Evolutionary conservation across 208 protist genomes (phyloP).

Genomic region (Lotmaria passim): DNA sequence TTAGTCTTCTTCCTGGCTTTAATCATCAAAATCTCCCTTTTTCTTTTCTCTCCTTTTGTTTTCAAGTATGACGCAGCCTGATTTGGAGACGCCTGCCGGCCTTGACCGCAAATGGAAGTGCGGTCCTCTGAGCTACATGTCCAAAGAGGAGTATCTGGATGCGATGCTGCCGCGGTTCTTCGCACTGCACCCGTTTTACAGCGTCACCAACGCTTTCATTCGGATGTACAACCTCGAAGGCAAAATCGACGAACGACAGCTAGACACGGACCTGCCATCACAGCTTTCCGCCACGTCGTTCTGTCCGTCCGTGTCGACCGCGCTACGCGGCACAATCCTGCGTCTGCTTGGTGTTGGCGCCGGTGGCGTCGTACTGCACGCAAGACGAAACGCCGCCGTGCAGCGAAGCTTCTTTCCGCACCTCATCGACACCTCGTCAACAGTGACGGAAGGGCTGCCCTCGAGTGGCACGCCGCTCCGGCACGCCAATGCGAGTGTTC

Average conservation of each 20-base stretch:
- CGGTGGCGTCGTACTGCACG: conserved; percentile 44
- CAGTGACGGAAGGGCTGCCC: conserved; percentile 5
- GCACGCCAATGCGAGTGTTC: background rate
- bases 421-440: conserved; percentile 11
- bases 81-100: conserved; percentile 9
- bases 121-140: background rate
- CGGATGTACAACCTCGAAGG: background rate
- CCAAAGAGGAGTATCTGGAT: conserved; percentile 15
- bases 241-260: background rate
- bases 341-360: conserved; percentile 55
- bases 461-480: conserved; percentile 5
- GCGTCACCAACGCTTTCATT: conserved; percentile 1
- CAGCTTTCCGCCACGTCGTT: background rate
- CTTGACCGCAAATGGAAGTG: conserved; percentile 4
- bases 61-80: conserved; percentile 35
- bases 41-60: conserved; percentile 8
- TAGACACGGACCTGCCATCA: background rate
- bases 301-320: background rate
- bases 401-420: conserved; percentile 12
- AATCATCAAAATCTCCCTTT: conserved; percentile 4
- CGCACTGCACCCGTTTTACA: conserved; percentile 28
- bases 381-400: conserved; percentile 35
- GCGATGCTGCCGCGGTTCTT: conserved; percentile 11
- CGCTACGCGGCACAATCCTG: conserved; percentile 7
- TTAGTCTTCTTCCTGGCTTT: conserved; percentile 5